Base-by-base conservation (phyloP, 1,139 yeast genomes). In the Suhomyces chickasaworum region DNA sequence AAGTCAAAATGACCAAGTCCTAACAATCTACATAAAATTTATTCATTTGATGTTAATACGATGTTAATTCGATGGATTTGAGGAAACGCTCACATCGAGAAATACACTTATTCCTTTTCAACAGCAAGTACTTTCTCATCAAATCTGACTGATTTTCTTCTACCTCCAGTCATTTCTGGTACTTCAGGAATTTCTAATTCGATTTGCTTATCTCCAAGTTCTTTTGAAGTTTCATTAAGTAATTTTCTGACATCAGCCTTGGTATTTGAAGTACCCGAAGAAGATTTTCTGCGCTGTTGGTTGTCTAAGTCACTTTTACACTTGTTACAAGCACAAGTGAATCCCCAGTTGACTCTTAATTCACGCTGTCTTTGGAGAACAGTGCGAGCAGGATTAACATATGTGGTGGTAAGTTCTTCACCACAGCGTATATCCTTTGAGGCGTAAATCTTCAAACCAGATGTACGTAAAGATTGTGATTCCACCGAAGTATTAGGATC, bases 301-400 rank as follows among this genome's bases (percentile, higher is more conserved):
- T 49, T 54, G 46, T 72, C 66, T 39, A 75, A 66, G 52, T 86
- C 95, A 6, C 67, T 68, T 55, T 78, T 77, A 64, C 96, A 89
- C 51, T 85, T 79, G 8, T 63, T 55, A 62, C 96, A 89, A 21
- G 63, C 67, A 63, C 96, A 89, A n/a, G 77, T 58, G 61, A 89
- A 89, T 4, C 96, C 96, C 89, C 90, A 89, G 56, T 86, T 84
- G n/a, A 83, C 82, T 47, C 91, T 69, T 42, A 89, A 68, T 52
- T 80, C 84, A 51, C 87, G 66, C 57, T 81, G 84, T 54, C 96
- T 78, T 53, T 83, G 81, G 39, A 75, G 78, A 7, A 84, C 79
- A 3, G 82, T 80, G 57, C 81, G 83, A 8, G 71, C 64, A 2
- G 91, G 89, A 55, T 86, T 82, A 1, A 88, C 89, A 56, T 89